Evolutionary conservation across 2,329 filamentous ascomycete species (phyloP).

Genomic region (Trematosphaeria pertusa): DNA sequence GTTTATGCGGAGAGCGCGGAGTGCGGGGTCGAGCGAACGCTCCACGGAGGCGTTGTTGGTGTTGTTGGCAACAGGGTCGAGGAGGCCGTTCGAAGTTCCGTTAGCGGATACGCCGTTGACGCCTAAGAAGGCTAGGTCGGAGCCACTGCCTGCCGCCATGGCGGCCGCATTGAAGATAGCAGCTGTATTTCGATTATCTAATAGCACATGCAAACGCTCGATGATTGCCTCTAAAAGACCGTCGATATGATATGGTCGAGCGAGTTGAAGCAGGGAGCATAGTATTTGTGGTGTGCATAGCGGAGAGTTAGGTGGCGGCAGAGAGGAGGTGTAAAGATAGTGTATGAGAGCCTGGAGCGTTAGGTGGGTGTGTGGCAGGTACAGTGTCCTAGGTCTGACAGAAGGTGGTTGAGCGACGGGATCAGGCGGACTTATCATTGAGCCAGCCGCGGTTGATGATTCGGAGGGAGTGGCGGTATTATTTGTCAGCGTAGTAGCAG

Average conservation of each 20-base stretch:
- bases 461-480: slow-evolving; percentile 45
- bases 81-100: slow-evolving; percentile 32
- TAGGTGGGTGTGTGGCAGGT: slow-evolving; percentile 88
- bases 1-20: slow-evolving; percentile 57
- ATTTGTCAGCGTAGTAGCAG: slow-evolving; percentile 51
- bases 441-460: slow-evolving; percentile 49
- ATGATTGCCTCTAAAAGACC: slow-evolving; percentile 92
- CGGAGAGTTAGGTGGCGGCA: slow-evolving; percentile 76
- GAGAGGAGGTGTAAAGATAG: slow-evolving; percentile 89
- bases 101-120: slow-evolving; percentile 38
- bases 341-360: slow-evolving; percentile 91
- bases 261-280: slow-evolving; percentile 91
- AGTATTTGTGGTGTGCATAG: slow-evolving; percentile 94
- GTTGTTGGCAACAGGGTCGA: slow-evolving; percentile 12
- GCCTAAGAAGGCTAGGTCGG: slow-evolving; percentile 72
- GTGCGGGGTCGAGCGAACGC: slow-evolving; percentile 41
- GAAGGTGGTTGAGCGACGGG: slow-evolving; percentile 60
- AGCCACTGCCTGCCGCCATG: slow-evolving; percentile 94
- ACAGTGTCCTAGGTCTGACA: slow-evolving; percentile 84
- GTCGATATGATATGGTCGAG: slow-evolving; percentile 90
- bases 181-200: slow-evolving; percentile 93
- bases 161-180: slow-evolving; percentile 98
- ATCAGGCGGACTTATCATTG: slow-evolving; percentile 60
- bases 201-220: slow-evolving; percentile 83
- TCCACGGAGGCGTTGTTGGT: slow-evolving; percentile 19